Evolutionary conservation across 371 early-diverging fungal genomes (phyloP), one percentile per base, ranked within the genome.

Genomic region (Rhizopus arrhizus): DNA sequence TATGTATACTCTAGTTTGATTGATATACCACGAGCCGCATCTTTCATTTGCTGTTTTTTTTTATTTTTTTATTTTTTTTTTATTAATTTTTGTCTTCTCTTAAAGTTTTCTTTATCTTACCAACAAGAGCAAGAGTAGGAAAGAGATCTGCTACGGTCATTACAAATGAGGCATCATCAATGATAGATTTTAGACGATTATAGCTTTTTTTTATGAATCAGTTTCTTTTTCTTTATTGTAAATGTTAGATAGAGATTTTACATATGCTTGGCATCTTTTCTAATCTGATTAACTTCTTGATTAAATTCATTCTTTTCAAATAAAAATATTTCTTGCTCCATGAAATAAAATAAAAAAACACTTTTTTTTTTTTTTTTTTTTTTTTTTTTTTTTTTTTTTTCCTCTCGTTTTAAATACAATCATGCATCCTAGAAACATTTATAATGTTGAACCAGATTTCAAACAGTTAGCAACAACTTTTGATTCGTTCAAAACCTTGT

Each of bases 21-120:
- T 80, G 33, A 91, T 82, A 65, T 93, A 94, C 95, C 93, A 94
- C 6, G 82, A 78, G 11, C 93, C 92, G 66, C 91, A 91, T 5
- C 93, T 82, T 69, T 93, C 92, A 69, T 93, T 92, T 42, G 93
- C 87, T 76, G 41, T 42, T 34, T 38, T 8, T 13, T 35, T 31
- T 15, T 40, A 47, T 9, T 34, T 28, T 10, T 7, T 7, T 12
- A 11, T 34, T 16, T 0, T 38, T 12, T 35, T 35, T 22, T 42
- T 33, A 9, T 13, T 29, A 15, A 11, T 9, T 12, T 57, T n/a
- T 16, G 12, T 50, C 41, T 38, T 35, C 16, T 36, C 29, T 28
- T 33, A 4, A 22, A 22, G n/a, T 29, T 47, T 28, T 28, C 22
- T 15, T 42, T 10, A 32, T 28, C 60, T 61, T 79, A 84, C 88